These are phyloP conservation scores for Microdochium paspali DNA, from an alignment of 2,329 filamentous ascomycete genomes.

Conservation along the genomic window DNA sequence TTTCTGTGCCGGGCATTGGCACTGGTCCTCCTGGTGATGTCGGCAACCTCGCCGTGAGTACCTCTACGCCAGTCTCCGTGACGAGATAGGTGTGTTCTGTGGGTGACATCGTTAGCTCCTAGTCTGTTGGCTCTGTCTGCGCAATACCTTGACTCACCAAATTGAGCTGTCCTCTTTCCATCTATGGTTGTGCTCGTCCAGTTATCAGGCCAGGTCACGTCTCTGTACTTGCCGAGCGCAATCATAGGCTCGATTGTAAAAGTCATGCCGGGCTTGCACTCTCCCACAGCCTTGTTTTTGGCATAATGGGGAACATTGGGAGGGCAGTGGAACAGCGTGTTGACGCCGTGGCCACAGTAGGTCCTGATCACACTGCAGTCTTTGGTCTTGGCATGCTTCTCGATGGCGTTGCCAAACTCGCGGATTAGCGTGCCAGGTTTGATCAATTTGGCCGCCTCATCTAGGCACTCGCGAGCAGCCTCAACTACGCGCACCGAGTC, in stretches of 20 bases:
- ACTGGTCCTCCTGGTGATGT: slow-evolving; percentile 70
- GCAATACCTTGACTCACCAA: slow-evolving; percentile 47
- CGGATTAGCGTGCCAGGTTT: slow-evolving; percentile 90
- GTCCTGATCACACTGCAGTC: slow-evolving; percentile 88
- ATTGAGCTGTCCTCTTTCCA: slow-evolving; percentile 84
- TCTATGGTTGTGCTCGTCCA: slow-evolving; percentile 95
- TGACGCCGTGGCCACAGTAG: slow-evolving; percentile 94
- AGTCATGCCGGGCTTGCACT: slow-evolving; percentile 93
- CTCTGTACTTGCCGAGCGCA: slow-evolving; percentile 78
- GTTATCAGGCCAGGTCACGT: slow-evolving; percentile 96
- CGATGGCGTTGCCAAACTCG: slow-evolving; percentile 89
- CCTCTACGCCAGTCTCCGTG: slow-evolving; percentile 74
- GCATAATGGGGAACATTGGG: slow-evolving; percentile 96
- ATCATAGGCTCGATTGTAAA: slow-evolving; percentile 99
- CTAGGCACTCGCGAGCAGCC: slow-evolving; percentile 77
- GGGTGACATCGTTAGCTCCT: not conserved
- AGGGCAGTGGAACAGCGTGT: slow-evolving; percentile 84
- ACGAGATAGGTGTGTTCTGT: slow-evolving; percentile 75
- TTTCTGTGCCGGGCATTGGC: slow-evolving; percentile 35
- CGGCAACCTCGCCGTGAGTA: slow-evolving; percentile 64
- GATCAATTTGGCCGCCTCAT: slow-evolving; percentile 83
- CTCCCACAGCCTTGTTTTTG: slow-evolving; percentile 95
- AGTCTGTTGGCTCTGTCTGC: too few relatives aligned
- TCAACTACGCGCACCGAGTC: slow-evolving; percentile 88
- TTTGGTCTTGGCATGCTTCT: slow-evolving; percentile 81